Conservation (phyloP, 1,139 yeast genomes). For the Torulaspora pretoriensis region DNA sequence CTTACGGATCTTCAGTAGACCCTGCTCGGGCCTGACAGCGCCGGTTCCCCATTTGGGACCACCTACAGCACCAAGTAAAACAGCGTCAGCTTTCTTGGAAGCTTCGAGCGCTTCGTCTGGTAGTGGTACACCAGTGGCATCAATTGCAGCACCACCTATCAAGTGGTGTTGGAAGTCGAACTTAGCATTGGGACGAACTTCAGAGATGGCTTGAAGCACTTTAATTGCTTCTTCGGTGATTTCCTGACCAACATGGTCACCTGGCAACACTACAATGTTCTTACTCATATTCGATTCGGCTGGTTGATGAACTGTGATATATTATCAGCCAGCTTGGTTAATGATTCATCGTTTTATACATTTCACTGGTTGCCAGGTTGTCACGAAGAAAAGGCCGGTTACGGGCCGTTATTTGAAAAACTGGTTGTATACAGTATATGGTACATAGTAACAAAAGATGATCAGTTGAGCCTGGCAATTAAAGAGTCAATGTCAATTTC, state of each 20-base stretch:
- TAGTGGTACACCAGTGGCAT: slow-evolving; percentile 89
- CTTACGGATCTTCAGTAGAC: slow-evolving; percentile 86
- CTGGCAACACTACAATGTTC: slow-evolving; percentile 82
- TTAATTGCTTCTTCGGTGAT: slow-evolving; percentile 86
- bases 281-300: slow-evolving; percentile 36
- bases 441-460: slow-evolving; percentile 1
- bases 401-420: slow-evolving; percentile 5
- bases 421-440: slow-evolving; percentile 4
- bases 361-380: not conserved
- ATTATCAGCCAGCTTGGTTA: not conserved
- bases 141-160: slow-evolving; percentile 98
- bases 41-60: slow-evolving; percentile 98
- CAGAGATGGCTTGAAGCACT: slow-evolving; percentile 74
- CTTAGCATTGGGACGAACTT: slow-evolving; percentile 55
- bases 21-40: slow-evolving; percentile 93
- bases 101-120: slow-evolving; percentile 84
- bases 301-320: not conserved
- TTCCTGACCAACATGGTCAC: slow-evolving; percentile 96
- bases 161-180: slow-evolving; percentile 78
- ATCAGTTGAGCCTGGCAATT: slow-evolving; percentile 57
- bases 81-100: slow-evolving; percentile 89
- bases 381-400: slow-evolving; percentile 2
- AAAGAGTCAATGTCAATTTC: slow-evolving; percentile 68
- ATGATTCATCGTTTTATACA: not conserved
- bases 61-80: slow-evolving; percentile 93